Base-by-base conservation (phyloP, 352 stramenopile species). In the Pythium apleroticum region DNA sequence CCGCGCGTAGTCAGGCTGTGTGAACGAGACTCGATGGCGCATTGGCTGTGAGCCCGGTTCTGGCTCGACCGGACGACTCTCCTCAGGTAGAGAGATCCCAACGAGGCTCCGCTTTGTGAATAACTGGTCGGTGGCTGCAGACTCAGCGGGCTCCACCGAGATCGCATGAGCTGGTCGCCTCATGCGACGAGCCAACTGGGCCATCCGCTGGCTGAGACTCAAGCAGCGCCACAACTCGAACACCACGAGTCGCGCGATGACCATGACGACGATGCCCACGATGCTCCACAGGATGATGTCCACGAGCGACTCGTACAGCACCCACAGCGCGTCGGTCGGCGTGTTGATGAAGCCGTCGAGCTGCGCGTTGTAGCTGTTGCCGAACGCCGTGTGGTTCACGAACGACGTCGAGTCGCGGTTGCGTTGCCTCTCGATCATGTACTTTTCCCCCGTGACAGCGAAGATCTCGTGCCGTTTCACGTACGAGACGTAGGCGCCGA, bases 1-100 rank as follows among this genome's bases (percentile, higher is more conserved):
- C 0, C 77, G 71, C 10, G 64, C 66, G 66, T 88, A 88, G 25
- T 73, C 63, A 4, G 35, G 5, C 35, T 41, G 35, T 41, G 12
- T 41, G 11, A 41, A 0, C 11, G 35, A 41, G 39, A 30, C 27
- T 30, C 12, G 19, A 41, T 28, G 7, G 35, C n/a, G 41, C 10
- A 8, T 1, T 54, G 19, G 6, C 14, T 56, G 37, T 49, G 20
- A 5, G 37, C 5, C 11, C 33, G 14, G 50, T 37, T 4, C 50
- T 25, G 6, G 27, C 25, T n/a, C 27, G 15, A 24, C 19, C 1
- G 10, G 25, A 11, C 27, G 27, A 24, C 11, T 57, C 27, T 27
- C 10, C 28, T 24, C 25, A 15, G 24, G 11, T 24, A 24, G n/a
- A 20, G 48, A 15, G 22, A 20, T 24, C 20, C 15, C 24, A 4